Evolutionary conservation across 345 rosid genomes (phyloP), one percentile per base, ranked within the genome.

Genomic region (Anacardium occidentale): DNA sequence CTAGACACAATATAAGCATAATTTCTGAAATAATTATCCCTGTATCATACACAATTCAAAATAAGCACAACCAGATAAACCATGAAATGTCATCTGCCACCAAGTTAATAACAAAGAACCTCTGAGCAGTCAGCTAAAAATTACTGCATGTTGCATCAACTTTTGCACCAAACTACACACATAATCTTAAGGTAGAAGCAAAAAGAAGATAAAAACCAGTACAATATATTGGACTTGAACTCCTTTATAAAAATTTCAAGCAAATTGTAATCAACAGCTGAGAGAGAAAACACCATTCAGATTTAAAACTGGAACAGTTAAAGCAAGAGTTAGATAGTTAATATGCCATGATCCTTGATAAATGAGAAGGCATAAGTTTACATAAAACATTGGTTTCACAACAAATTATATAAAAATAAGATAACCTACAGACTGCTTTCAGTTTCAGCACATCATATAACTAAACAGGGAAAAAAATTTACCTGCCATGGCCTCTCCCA

Each of bases 401-500:
- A 15, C 17, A 65, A 25, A 20, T 54, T 15, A 17, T 40, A 18
- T 52, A 64, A 51, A 61, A 25, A 29, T 17, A 50, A 62, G 45
- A 66, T 69, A 10, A 29, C 52, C 15, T 26, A 53, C 17, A 14
- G 11, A 52, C 2, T 40, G 44, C 29, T 15, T 37, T n/a, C 4
- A 37, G 54, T 26, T 40, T 7, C 14, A 18, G 47, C 22, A 71
- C 18, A 51, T 8, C 10, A 42, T 40, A n/a, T 47, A 13, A 9
- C 22, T 22, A 24, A 57, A 15, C 67, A 2, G 25, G 64, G 50
- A 22, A 25, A 22, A 29, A 17, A 69, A 47, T 9, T 21, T 78
- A 91, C 98, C 97, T 92, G 97, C 98, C 97, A 94, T 71, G 97
- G 93, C 79, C 91, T 87, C 78, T 94, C 97, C 98, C 98, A 94